Conservation (phyloP, 345 rosid species). For the Atalantia buxifolia region DNA sequence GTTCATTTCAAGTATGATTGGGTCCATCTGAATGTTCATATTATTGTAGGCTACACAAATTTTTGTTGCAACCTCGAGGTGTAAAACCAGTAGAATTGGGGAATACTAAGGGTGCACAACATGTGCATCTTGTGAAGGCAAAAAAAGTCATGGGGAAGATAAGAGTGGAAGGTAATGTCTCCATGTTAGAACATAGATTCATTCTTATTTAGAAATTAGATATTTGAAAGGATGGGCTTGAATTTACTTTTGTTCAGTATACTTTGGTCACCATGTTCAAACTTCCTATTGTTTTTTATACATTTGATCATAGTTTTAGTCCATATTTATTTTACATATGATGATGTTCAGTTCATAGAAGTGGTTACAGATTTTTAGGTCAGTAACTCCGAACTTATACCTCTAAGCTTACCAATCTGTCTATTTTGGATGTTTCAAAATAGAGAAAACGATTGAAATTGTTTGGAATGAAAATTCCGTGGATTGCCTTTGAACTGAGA, state of each 20-base stretch:
- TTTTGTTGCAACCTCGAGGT: slow-evolving; percentile 84
- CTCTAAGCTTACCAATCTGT: background rate
- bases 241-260: background rate
- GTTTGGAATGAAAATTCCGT: background rate
- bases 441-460: background rate
- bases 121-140: slow-evolving; percentile 40
- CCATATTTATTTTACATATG: background rate
- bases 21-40: background rate
- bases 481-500: slow-evolving; percentile 1
- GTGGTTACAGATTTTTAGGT: background rate
- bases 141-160: slow-evolving; percentile 74
- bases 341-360: background rate
- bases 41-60: slow-evolving; percentile 60
- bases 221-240: background rate
- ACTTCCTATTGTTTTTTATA: background rate
- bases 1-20: slow-evolving; percentile 2
- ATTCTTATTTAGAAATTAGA: background rate
- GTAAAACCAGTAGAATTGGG: slow-evolving; percentile 45
- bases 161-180: slow-evolving; percentile 78
- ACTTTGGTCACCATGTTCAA: background rate
- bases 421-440: background rate
- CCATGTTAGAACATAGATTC: background rate
- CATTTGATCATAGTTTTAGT: background rate
- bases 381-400: background rate
- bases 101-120: slow-evolving; percentile 38